These are phyloP conservation scores for Yarrowia bubula DNA, from an alignment of 805 yeast species.

Conservation along the genomic window DNA sequence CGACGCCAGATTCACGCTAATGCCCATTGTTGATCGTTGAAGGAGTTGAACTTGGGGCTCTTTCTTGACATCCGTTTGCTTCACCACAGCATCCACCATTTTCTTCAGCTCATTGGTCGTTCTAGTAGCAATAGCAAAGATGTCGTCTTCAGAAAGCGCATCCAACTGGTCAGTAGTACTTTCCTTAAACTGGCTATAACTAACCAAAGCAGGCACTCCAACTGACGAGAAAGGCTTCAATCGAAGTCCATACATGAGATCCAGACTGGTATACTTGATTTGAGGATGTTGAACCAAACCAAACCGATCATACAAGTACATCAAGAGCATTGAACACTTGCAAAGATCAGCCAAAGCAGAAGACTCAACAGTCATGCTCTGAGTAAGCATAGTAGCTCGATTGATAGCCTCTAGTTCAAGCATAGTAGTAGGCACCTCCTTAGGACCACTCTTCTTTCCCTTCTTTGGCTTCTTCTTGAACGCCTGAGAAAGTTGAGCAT, in stretches of 20 bases:
- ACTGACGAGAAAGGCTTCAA: conserved; percentile 78
- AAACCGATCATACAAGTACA: conserved; percentile 12
- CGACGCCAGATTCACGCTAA: conserved; percentile 1
- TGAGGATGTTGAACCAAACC: conserved; percentile 7
- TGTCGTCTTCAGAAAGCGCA: neutral
- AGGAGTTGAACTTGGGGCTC: conserved; percentile 24
- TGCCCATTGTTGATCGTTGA: conserved; percentile 17
- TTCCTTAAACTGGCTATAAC: conserved; percentile 12
- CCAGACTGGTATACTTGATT: conserved; percentile 32
- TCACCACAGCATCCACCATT: conserved; percentile 22
- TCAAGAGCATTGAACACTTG: conserved; percentile 18
- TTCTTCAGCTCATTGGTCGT: conserved; percentile 7
- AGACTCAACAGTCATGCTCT: conserved; percentile 36
- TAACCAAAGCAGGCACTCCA: conserved; percentile 59
- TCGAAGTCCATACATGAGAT: conserved; percentile 53
- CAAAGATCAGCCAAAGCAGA: conserved; percentile 38
- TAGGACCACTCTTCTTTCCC: conserved; percentile 19
- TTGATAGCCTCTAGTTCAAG: conserved; percentile 2
- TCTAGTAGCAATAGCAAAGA: conserved; percentile 16
- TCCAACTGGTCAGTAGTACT: conserved; percentile 3
- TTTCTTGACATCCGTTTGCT: conserved; percentile 18
- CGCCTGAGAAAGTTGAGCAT: conserved; percentile 4
- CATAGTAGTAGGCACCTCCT: conserved; percentile 30
- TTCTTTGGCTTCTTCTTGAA: neutral
- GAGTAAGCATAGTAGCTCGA: conserved; percentile 36